Percentiles rank a stretch among this genome's conserved stretches.
Evolutionary conservation across 495 filamentous ascomycete genomes (phyloP).

Genomic region (Collariella sp.): DNA sequence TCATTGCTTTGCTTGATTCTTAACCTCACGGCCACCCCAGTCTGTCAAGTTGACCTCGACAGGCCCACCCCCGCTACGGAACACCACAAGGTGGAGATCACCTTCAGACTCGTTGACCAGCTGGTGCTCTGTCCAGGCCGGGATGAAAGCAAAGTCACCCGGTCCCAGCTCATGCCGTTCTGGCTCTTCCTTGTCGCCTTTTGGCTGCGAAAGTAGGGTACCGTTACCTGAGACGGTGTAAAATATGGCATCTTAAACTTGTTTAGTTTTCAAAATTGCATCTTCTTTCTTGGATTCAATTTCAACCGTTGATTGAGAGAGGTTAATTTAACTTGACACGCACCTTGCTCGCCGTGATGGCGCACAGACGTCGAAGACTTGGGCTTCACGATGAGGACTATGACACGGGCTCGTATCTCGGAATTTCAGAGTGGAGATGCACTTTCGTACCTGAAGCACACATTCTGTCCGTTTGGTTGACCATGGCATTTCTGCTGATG

Average conservation of each 20-base stretch:
- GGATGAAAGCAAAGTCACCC: slow-evolving; percentile 59
- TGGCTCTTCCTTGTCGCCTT: slow-evolving; percentile 31
- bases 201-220: slow-evolving; percentile 32
- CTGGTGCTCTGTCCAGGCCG: slow-evolving; percentile 57
- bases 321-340: slow-evolving; percentile 1
- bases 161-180: slow-evolving; percentile 45
- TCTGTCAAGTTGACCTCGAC: slow-evolving; percentile 50
- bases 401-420: background rate
- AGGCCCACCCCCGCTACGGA: slow-evolving; percentile 47
- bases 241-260: slow-evolving; percentile 36
- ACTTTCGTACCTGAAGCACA: slow-evolving; percentile 45
- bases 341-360: slow-evolving; percentile 44
- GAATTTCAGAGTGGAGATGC: background rate
- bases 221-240: slow-evolving; percentile 37
- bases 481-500: slow-evolving; percentile 48
- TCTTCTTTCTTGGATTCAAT: background rate
- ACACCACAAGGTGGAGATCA: slow-evolving; percentile 53
- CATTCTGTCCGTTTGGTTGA: slow-evolving; percentile 49
- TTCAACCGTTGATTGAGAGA: background rate
- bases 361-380: slow-evolving; percentile 33
- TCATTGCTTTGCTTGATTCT: slow-evolving; percentile 5
- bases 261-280: background rate
- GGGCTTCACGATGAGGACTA: slow-evolving; percentile 39
- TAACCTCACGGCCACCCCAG: slow-evolving; percentile 42
- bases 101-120: slow-evolving; percentile 51